Conservation (phyloP, 345 rosid genomes). For the Aquilaria sinensis region DNA sequence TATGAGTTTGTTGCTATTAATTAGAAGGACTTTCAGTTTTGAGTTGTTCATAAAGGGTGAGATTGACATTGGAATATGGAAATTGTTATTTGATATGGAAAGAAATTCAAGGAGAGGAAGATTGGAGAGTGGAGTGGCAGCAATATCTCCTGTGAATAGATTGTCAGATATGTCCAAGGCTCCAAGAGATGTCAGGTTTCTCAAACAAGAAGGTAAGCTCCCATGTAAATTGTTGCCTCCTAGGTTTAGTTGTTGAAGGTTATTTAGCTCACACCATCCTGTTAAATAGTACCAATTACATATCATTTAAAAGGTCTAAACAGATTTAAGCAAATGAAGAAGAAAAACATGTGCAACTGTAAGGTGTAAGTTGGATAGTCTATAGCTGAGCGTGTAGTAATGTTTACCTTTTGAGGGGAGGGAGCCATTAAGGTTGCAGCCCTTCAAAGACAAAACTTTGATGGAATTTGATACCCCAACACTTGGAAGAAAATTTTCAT, state of each 20-base stretch:
- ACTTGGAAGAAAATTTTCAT: no score
- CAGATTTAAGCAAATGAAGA: no score
- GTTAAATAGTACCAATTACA: no score
- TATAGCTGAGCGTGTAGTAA: no score
- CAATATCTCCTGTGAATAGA: constrained; percentile 11
- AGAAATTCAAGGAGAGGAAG: background rate
- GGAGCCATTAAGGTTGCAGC: no score
- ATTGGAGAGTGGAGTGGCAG: background rate
- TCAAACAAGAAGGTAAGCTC: background rate
- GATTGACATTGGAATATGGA: background rate
- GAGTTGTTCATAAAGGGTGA: constrained; percentile 11
- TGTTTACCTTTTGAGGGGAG: no score
- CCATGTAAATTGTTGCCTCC: background rate
- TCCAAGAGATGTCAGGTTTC: constrained; percentile 12
- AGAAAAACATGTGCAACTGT: no score
- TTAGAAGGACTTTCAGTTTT: background rate
- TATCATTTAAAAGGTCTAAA: no score
- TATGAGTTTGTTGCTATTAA: background rate
- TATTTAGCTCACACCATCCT: constrained; percentile 10
- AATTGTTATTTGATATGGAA: no score
- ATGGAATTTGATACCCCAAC: no score
- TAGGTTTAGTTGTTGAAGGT: constrained; percentile 9
- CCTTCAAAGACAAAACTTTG: no score
- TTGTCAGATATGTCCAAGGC: constrained; percentile 12
- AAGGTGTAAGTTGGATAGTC: no score